Evolutionary conservation across 176 grass and related monocot genomes (phyloP).

Genomic region (Zea luxurians): DNA sequence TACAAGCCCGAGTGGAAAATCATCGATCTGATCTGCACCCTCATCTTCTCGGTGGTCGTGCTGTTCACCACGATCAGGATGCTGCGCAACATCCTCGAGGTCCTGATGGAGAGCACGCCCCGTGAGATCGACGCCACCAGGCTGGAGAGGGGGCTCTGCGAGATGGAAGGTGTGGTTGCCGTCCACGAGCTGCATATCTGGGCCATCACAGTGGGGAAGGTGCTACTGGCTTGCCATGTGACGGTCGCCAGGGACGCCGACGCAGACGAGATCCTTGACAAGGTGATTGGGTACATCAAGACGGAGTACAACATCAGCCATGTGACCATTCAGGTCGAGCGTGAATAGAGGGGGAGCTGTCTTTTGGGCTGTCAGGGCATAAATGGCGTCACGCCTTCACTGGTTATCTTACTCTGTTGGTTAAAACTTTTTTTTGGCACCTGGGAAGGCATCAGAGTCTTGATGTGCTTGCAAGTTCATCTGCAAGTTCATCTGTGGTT

Average conservation of each 20-base stretch:
- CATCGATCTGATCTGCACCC: slow-evolving; percentile 95
- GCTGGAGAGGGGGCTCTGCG: slow-evolving; percentile 70
- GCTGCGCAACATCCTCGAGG: slow-evolving; percentile 89
- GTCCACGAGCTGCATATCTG: slow-evolving; percentile 97
- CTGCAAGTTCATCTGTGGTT: too few relatives aligned
- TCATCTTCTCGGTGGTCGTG: slow-evolving; percentile 89
- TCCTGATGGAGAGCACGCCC: slow-evolving; percentile 96
- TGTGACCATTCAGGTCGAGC: slow-evolving; percentile 96
- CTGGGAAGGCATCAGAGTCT: too few relatives aligned
- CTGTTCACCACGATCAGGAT: slow-evolving; percentile 81
- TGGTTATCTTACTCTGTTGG: too few relatives aligned
- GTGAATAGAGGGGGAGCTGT: slow-evolving; percentile 40
- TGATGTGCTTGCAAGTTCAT: too few relatives aligned
- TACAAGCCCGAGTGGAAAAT: slow-evolving; percentile 99
- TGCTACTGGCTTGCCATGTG: slow-evolving; percentile 89
- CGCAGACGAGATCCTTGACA: slow-evolving; percentile 79
- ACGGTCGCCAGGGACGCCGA: slow-evolving; percentile 61
- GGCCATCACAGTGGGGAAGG: slow-evolving; percentile 98
- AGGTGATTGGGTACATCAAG: slow-evolving; percentile 89
- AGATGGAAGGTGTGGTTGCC: slow-evolving; percentile 75
- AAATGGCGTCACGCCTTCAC: too few relatives aligned
- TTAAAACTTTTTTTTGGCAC: too few relatives aligned
- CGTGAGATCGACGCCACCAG: slow-evolving; percentile 82
- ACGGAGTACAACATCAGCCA: slow-evolving; percentile 97
- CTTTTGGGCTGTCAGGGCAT: not conserved